A percentile compares a stretch with the other conserved stretches of the same genome.
Conservation (phyloP, 2,329 filamentous ascomycete species). For the Ramichloridium luteum region DNA sequence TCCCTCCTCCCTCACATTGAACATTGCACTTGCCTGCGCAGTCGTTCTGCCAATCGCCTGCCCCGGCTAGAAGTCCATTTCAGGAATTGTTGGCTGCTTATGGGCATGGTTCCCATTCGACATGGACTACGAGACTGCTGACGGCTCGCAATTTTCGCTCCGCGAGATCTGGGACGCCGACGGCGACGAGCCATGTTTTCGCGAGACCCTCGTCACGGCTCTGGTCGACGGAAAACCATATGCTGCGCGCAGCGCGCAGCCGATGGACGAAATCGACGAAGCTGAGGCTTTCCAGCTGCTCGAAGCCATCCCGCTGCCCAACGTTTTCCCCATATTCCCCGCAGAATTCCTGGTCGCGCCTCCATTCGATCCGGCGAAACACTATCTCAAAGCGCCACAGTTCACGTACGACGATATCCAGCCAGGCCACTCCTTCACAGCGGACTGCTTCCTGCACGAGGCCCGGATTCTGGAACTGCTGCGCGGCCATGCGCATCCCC, state of each 20-base stretch:
- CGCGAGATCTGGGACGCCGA: constrained; percentile 13
- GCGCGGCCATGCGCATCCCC: constrained; percentile 19
- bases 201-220: constrained; percentile 17
- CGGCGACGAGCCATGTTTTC: constrained; percentile 6
- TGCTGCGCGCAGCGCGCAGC: constrained; percentile 11
- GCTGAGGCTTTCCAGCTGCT: constrained; percentile 15
- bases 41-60: too few species aligned
- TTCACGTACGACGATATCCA: constrained; percentile 19
- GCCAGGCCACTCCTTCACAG: constrained; percentile 19
- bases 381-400: constrained; percentile 24
- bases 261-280: constrained; percentile 15
- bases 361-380: constrained; percentile 9
- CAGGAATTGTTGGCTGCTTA: too few species aligned
- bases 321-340: constrained; percentile 17
- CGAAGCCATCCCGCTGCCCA: constrained; percentile 15
- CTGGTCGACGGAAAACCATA: constrained; percentile 20
- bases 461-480: constrained; percentile 18
- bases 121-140: constrained; percentile 21
- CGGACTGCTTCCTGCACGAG: constrained; percentile 19
- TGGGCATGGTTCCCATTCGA: too few species aligned
- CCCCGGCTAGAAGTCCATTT: too few species aligned
- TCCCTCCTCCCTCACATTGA: too few species aligned
- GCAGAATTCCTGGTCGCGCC: constrained; percentile 11
- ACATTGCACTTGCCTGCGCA: too few species aligned
- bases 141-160: constrained; percentile 20